These are phyloP conservation scores for Cryomyces minteri DNA, from an alignment of 495 filamentous ascomycete genomes.

Conservation along the genomic window DNA sequence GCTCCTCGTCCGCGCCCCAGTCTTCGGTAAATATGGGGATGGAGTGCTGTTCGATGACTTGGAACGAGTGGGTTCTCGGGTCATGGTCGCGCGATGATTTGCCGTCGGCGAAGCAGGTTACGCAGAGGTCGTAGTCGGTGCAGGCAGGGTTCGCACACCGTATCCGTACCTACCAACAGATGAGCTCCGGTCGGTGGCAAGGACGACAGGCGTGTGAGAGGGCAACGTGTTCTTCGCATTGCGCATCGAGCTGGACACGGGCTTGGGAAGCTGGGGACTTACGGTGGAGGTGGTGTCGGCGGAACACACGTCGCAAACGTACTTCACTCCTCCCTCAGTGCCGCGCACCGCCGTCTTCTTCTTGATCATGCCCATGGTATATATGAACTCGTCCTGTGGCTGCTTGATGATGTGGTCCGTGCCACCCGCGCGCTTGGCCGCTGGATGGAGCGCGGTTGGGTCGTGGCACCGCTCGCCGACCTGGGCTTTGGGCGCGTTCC, in stretches of 20 bases:
- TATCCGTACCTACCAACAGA: constrained; percentile 57
- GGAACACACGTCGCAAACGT: constrained; percentile 89
- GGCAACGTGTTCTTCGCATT: neutral
- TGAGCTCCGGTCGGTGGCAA: neutral
- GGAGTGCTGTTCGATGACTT: constrained; percentile 94
- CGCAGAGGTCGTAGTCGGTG: constrained; percentile 92
- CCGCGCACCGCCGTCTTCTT: constrained; percentile 85
- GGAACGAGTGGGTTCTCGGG: constrained; percentile 65
- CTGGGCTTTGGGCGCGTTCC: too few species aligned
- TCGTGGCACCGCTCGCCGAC: too few species aligned
- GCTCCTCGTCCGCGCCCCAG: constrained; percentile 95
- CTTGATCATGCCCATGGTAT: constrained; percentile 77
- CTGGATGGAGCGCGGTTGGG: too few species aligned
- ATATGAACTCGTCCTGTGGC: neutral
- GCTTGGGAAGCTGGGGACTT: constrained; percentile 1
- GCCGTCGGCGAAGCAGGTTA: constrained; percentile 78
- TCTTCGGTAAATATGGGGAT: constrained; percentile 89
- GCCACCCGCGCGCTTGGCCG: too few species aligned
- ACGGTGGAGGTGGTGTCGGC: constrained; percentile 49
- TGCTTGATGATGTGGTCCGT: too few species aligned
- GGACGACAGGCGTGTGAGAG: neutral
- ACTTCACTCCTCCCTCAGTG: constrained; percentile 84
- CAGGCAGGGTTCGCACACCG: constrained; percentile 69
- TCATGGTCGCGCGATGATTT: constrained; percentile 62
- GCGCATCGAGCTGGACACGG: neutral